A percentile compares a stretch with the other conserved stretches of the same genome.
phyloP scores from a whole-genome alignment of 768 basidiomycete species.

The Butyriboletus loyo region DNA sequence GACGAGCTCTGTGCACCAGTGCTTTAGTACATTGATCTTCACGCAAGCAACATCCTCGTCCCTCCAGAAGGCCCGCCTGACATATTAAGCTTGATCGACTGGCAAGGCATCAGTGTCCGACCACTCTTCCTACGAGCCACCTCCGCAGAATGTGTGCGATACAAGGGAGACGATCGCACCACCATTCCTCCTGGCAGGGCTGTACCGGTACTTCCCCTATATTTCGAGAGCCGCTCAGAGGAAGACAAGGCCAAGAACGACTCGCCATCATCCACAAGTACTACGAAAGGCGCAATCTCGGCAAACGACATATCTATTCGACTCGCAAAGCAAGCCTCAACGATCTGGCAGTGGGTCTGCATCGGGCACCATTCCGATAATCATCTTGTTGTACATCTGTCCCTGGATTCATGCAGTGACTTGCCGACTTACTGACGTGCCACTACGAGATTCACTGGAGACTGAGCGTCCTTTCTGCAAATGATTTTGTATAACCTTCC shows the following conservation, averaged over 20 bases:
- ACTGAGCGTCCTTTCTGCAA: neutral
- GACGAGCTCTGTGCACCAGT: constrained; percentile 7
- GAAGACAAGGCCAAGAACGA: constrained; percentile 2
- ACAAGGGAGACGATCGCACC: constrained; percentile 5
- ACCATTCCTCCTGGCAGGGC: neutral
- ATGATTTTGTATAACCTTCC: neutral
- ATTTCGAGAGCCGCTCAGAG: neutral
- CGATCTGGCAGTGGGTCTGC: neutral
- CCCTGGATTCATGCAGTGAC: neutral
- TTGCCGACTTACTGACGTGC: neutral
- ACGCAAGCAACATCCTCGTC: constrained; percentile 13
- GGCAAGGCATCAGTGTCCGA: constrained; percentile 13
- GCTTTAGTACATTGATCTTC: constrained; percentile 16
- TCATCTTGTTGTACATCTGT: neutral
- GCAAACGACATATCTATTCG: neutral
- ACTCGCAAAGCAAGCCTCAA: neutral
- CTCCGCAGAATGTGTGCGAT: constrained; percentile 2
- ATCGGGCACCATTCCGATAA: neutral
- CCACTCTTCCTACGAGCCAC: constrained; percentile 14
- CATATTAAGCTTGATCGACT: constrained; percentile 14
- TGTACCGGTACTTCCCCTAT: neutral
- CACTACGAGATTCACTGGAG: neutral
- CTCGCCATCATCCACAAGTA: constrained; percentile 6
- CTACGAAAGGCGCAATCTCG: too few species aligned
- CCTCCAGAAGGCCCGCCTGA: neutral